Conservation (phyloP, 2,329 filamentous ascomycete genomes). For the Diaporthe sp. region DNA sequence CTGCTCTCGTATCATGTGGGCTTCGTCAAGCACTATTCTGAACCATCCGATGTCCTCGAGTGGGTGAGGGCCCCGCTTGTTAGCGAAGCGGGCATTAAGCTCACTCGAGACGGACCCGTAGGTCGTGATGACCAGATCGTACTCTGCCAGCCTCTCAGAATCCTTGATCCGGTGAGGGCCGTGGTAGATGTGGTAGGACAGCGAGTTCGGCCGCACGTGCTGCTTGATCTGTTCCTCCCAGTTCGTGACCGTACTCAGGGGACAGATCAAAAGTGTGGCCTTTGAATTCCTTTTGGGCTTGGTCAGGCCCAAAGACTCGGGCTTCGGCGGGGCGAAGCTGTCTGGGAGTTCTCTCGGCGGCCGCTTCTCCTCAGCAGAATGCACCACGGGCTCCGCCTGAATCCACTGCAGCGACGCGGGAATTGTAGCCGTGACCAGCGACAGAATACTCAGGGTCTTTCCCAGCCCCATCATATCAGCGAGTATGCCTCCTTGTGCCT, state of each 20-base stretch:
- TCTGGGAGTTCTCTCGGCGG: constrained; percentile 46
- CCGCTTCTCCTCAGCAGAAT: constrained; percentile 53
- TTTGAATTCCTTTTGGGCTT: constrained; percentile 75
- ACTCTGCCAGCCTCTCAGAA: constrained; percentile 74
- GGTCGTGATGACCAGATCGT: constrained; percentile 91
- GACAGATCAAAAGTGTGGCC: constrained; percentile 88
- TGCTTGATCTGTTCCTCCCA: constrained; percentile 94
- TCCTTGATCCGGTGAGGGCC: constrained; percentile 81
- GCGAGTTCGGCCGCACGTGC: constrained; percentile 74
- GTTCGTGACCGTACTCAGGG: constrained; percentile 90
- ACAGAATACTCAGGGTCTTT: constrained; percentile 87
- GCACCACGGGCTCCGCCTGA: constrained; percentile 61
- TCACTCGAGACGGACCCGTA: constrained; percentile 91
- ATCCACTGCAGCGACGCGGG: constrained; percentile 74
- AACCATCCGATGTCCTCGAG: constrained; percentile 90
- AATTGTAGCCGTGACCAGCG: constrained; percentile 77
- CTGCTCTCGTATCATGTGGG: constrained; percentile 92
- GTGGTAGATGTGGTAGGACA: constrained; percentile 89
- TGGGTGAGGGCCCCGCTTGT: constrained; percentile 72
- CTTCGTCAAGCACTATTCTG: constrained; percentile 93
- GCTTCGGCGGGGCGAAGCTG: constrained; percentile 55
- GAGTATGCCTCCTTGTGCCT: constrained; percentile 79
- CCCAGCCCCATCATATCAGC: constrained; percentile 93
- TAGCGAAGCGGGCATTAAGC: constrained; percentile 72
- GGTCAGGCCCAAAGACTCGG: constrained; percentile 61